Base-by-base conservation (phyloP, 305 asterid species). In the Plantago rigida region DNA sequence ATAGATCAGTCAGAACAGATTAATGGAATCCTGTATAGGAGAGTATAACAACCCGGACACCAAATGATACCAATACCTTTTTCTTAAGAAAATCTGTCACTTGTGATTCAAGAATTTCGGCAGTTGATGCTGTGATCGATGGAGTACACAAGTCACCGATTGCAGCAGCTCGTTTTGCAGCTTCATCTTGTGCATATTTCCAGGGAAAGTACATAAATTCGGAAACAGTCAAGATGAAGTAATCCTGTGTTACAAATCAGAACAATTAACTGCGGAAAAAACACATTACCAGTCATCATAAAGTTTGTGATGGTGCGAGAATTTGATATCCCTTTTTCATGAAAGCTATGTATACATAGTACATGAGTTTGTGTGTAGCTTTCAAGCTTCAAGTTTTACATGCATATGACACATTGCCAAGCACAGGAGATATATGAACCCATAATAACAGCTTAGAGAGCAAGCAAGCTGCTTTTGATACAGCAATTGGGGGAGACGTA, bases 141-240 rank as follows among this genome's bases (percentile, higher is more conserved):
- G 99, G 96, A 72, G 98, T 92, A 70, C 96, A 86, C 41, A 77
- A 73, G 68, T 81, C 85, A 47, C 82, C 89, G 62, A 65, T 79
- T 57, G 73, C 54, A 68, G 74, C 73, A 61, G 84, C 84, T 79
- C 86, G 75, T 56, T 75, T 77, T 52, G 70, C 82, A 60, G 90
- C 86, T 79, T 80, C 89, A 75, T 88, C 94, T 84, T 77, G 90
- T 13, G 95, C 86, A 77, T 81, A 80, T 77, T 84, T 88, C 99
- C 99, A 92, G 39, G 98, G 99, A 61, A 78, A 69, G 72, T 83
- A 88, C 77, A 92, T 63, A 76, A 92, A 92, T 70, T 92, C 92
- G 28, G 96, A 84, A 75, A 86, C 99, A 65, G 85, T 76, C 68
- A 82, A 80, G 78, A 82, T 83, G 78, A 92, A 92, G 75, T 84